A percentile compares a stretch with the other conserved stretches of the same genome.
Conservation (phyloP, 164 flowering plant species). For the Euptelea pleiosperma region DNA sequence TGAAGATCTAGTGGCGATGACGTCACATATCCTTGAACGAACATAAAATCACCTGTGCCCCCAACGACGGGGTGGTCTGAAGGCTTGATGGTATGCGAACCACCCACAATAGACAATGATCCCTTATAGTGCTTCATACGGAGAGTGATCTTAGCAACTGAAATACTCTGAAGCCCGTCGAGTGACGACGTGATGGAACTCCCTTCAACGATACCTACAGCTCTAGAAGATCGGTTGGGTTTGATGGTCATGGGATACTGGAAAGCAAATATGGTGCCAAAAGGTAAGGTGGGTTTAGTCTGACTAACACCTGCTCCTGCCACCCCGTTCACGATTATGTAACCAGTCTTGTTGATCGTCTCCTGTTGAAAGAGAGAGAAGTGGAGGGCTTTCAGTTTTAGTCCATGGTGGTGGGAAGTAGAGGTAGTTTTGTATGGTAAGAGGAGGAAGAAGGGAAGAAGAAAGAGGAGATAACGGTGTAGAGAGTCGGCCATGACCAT, state of each 20-base stretch:
- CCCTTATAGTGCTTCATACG: slow-evolving; percentile 31
- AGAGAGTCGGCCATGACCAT: too few relatives aligned
- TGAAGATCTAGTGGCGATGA: slow-evolving; percentile 35
- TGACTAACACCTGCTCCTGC: slow-evolving; percentile 26
- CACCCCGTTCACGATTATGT: slow-evolving; percentile 33
- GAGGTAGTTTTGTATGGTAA: too few relatives aligned
- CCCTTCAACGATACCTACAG: slow-evolving; percentile 31
- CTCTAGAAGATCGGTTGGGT: slow-evolving; percentile 25
- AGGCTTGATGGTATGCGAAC: slow-evolving; percentile 31
- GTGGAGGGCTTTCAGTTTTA: slow-evolving; percentile 36
- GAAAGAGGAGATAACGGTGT: too few relatives aligned
- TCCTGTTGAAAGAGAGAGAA: slow-evolving; percentile 43
- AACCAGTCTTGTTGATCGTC: slow-evolving; percentile 39
- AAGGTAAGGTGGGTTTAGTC: slow-evolving; percentile 38
- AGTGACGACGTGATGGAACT: slow-evolving; percentile 28
- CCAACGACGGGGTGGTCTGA: slow-evolving; percentile 45
- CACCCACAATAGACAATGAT: slow-evolving; percentile 38
- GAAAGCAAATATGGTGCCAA: slow-evolving; percentile 39
- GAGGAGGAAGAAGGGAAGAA: too few relatives aligned
- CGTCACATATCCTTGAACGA: slow-evolving; percentile 41
- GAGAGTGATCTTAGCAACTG: slow-evolving; percentile 36
- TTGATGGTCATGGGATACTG: slow-evolving; percentile 31
- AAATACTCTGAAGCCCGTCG: slow-evolving; percentile 35
- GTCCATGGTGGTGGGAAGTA: slow-evolving; percentile 25
- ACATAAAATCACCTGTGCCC: slow-evolving; percentile 44